Base-by-base conservation (phyloP, 2,329 filamentous ascomycete genomes). In the Fonsecaea pedrosoi region DNA sequence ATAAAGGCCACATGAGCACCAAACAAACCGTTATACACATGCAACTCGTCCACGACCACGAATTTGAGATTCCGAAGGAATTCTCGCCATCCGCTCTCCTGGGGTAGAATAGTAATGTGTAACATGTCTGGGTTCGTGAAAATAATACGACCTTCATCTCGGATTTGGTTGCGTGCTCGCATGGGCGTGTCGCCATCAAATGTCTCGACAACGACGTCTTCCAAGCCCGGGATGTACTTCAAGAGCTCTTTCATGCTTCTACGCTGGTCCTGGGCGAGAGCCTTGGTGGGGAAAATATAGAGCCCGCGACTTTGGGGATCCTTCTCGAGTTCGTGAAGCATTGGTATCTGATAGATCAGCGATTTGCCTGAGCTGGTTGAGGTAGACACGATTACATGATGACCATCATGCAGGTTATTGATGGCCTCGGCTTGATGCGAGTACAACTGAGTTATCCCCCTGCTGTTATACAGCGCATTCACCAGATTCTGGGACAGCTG, bases 41-140 rank as follows among this genome's bases (percentile, higher is more conserved):
- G 95, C 42, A 99, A 81, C 76, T 99, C 95, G 73, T 93, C 90
- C 10, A 93, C 90, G 7, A 99, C 95, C 0, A 99, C 94, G 74
- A 91, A 97, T 70, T 90, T 91, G 13, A 99, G 80, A 71, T 97
- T 93, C 77, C 92, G 87, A n/a, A 99, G 78, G 72, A 97, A 98
- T 0, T 86, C 87, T 55, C 94, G 86, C 95, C 95, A 99, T 35
- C 86, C 86, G 69, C 92, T 90, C 79, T 99, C 95, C 74, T 97
- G 92, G 0, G 95, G 94, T 3, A 99, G 79, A 32, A 99, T 96
- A 0, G 92, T 96, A 38, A 97, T 87, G 73, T 99, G 95, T 40
- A 99, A 84, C 94, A 98, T 99, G 74, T 99, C 95, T 0, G 95
- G 95, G 73, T 99, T 99, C 0, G 95, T 99, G 75, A 99, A 97